Percentiles rank a stretch among this genome's conserved stretches.
Evolutionary conservation across 2,329 filamentous ascomycete species (phyloP).

Genomic region (Ophiostoma quercus): DNA sequence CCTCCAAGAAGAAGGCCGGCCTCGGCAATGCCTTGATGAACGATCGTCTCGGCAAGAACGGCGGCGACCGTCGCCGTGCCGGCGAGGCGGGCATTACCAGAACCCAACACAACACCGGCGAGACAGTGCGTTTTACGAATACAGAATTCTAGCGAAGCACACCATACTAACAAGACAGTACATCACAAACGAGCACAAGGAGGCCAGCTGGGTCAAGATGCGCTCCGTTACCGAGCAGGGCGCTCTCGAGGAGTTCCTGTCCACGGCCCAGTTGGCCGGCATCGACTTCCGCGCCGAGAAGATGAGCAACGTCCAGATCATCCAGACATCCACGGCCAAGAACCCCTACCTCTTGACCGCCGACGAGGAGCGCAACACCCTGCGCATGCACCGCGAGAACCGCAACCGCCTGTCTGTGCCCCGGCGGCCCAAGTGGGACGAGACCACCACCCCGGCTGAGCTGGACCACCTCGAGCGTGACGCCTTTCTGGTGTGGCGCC

Average conservation of each 20-base stretch:
- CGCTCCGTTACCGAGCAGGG: constrained; percentile 96
- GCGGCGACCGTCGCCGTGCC: constrained; percentile 69
- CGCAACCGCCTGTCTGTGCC: constrained; percentile 78
- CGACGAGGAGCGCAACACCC: constrained; percentile 70
- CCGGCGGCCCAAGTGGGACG: constrained; percentile 82
- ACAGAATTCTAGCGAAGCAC: neutral
- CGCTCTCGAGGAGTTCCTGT: constrained; percentile 92
- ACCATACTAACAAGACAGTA: constrained; percentile 49
- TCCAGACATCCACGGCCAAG: constrained; percentile 81
- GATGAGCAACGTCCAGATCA: constrained; percentile 98
- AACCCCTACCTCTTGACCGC: constrained; percentile 89
- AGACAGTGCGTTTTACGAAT: constrained; percentile 48
- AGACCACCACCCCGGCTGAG: constrained; percentile 74
- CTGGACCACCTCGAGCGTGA: constrained; percentile 75
- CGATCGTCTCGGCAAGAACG: constrained; percentile 93
- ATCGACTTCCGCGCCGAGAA: constrained; percentile 99
- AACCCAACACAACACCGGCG: constrained; percentile 73
- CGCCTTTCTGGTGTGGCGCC: constrained; percentile 78
- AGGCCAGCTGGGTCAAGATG: constrained; percentile 98
- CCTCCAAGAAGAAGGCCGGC: constrained; percentile 91
- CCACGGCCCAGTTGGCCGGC: constrained; percentile 91
- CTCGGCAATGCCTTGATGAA: constrained; percentile 98
- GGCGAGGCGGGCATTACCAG: constrained; percentile 48
- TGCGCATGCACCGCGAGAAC: constrained; percentile 80
- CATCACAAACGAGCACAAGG: constrained; percentile 81